Evolutionary conservation across 768 basidiomycete genomes (phyloP).

Genomic region (Macrolepiota fuliginosa): DNA sequence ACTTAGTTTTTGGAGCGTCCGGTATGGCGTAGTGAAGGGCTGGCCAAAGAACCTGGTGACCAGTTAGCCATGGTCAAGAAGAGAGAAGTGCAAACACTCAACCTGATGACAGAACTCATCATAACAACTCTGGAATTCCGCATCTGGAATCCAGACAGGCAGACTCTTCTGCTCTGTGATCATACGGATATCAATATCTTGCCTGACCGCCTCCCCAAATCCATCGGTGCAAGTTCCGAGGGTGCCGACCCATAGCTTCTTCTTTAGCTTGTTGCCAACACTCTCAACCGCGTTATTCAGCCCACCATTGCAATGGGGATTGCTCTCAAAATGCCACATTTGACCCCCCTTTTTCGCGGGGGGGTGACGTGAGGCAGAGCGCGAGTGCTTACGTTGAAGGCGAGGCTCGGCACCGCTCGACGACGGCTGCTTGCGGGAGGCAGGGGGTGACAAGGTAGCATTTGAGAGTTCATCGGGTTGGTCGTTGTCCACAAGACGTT

Average conservation of each 20-base stretch:
- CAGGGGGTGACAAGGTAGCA: slow-evolving; percentile 16
- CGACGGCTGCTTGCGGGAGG: slow-evolving; percentile 45
- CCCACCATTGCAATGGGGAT: slow-evolving; percentile 79
- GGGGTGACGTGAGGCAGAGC: slow-evolving; percentile 52
- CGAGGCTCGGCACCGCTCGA: slow-evolving; percentile 45
- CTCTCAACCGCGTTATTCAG: slow-evolving; percentile 80
- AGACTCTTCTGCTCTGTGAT: slow-evolving; percentile 35
- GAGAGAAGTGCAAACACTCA: slow-evolving; percentile 23
- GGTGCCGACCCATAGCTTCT: slow-evolving; percentile 65
- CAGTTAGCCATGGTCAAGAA: slow-evolving; percentile 18
- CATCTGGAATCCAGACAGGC: slow-evolving; percentile 80
- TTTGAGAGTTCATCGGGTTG: slow-evolving; percentile 1
- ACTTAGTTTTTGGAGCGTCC: slow-evolving; percentile 82
- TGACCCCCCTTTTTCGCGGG: slow-evolving; percentile 21
- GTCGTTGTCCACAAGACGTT: slow-evolving; percentile 2
- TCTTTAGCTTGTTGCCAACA: slow-evolving; percentile 51
- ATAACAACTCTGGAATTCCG: slow-evolving; percentile 76
- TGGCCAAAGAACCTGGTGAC: slow-evolving; percentile 70
- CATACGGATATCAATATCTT: slow-evolving; percentile 52
- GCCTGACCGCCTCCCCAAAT: slow-evolving; percentile 53
- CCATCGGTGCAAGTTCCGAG: slow-evolving; percentile 70
- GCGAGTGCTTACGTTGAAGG: slow-evolving; percentile 48
- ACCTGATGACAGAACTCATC: slow-evolving; percentile 87
- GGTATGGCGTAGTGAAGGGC: slow-evolving; percentile 85
- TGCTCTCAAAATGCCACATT: slow-evolving; percentile 48